Evolutionary conservation across 257 asterid species (phyloP), one percentile per base, ranked within the genome.

Genomic region (Echites panduratus): DNA sequence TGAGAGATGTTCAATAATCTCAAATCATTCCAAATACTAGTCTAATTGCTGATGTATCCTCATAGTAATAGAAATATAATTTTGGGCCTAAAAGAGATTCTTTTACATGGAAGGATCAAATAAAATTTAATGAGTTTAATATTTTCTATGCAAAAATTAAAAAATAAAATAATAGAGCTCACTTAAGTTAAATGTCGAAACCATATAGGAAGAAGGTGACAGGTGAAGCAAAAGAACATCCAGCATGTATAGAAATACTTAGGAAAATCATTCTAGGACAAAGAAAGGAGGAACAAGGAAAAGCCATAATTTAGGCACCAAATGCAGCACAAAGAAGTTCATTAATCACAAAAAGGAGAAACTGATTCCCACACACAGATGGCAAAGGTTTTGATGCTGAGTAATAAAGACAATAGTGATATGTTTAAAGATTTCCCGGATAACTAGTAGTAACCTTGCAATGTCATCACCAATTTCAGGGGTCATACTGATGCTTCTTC

Each of bases 401-500:
- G 48, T 48, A 70, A 77, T 29, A 61, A 41, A 47, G 29, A 66
- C 2, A 49, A 40, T 20, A 56, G 68, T 48, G 69, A 65, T 72
- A 72, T 57, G 50, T 65, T 29, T 63, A 35, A 63, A 17, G 68
- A 38, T 38, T 63, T 63, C 20, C 48, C 69, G 27, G 78, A 68
- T 73, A 78, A 84, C 67, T 67, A 75, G 70, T 76, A 77, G 80
- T 81, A 79, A 95, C 99, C 98, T 95, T 79, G 88, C 99, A 73
- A 92, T 95, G 81, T 95, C 98, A 83, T 95, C 99, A 79, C 99
- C 89, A 72, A 95, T 90, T 81, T 95, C 98, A 19, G 99, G 99
- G 67, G 96, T 92, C 86, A 92, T 89, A 79, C 99, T 95, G 62
- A 95, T 85, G 85, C 99, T 92, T 82, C 99, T 87, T 82, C 98